phyloP scores from a whole-genome alignment of 306 rosid genomes.

The Urtica urens region DNA sequence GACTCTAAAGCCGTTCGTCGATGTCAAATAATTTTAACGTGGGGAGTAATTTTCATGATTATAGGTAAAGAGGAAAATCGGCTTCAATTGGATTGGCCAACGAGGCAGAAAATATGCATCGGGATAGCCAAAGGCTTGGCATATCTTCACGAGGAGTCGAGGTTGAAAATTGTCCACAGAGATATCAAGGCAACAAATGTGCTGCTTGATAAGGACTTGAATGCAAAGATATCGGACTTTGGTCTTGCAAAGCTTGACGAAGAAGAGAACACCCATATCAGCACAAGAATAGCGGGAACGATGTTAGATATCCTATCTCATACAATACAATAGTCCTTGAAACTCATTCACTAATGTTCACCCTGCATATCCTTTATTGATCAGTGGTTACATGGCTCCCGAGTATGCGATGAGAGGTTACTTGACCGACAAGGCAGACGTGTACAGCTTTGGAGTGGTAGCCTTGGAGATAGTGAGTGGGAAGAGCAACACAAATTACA shows the following conservation, averaged over 20 bases:
- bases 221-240: constrained; percentile 80
- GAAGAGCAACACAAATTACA: constrained; percentile 4
- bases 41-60: background rate
- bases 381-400: constrained; percentile 86
- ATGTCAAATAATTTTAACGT: background rate
- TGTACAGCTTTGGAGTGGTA: constrained; percentile 6
- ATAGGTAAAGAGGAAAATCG: constrained; percentile 34
- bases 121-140: constrained; percentile 73
- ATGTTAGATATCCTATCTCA: constrained; percentile 33
- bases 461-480: constrained; percentile 5
- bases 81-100: constrained; percentile 56
- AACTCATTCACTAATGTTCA: background rate
- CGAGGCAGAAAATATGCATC: constrained; percentile 49
- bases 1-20: background rate
- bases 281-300: constrained; percentile 79
- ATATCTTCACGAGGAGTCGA: constrained; percentile 81
- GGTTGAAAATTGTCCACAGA: constrained; percentile 76
- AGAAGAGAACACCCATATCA: constrained; percentile 68
- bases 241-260: constrained; percentile 89
- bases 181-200: constrained; percentile 83
- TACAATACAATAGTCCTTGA: background rate
- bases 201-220: constrained; percentile 57
- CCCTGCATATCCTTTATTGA: background rate
- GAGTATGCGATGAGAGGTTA: constrained; percentile 40
- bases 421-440: constrained; percentile 7